Base-by-base conservation (phyloP, 163 green algal genomes). In the Scenedesmus sp. region DNA sequence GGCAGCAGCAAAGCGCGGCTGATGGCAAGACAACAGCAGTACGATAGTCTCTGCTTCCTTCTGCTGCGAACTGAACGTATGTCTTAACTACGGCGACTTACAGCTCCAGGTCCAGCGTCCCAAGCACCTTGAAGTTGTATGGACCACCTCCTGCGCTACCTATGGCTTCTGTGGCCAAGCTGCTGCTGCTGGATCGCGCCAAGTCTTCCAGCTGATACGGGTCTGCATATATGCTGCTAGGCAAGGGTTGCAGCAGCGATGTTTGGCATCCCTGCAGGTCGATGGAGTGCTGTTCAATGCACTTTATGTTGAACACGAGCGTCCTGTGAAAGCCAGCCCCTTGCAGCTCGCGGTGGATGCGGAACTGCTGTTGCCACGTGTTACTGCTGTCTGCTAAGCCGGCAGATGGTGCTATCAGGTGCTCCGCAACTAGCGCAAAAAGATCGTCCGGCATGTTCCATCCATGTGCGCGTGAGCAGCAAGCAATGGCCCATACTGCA, bases 221-320 rank as follows among this genome's bases (percentile, higher is more conserved):
- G 85, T 89, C 85, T 46, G 85, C 85, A 89, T 56, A 89, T 24
- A 89, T 37, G 85, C 85, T 82, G 85, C 59, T 82, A 6, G 85
- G 85, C 65, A 89, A 30, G 22, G 22, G 68, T 37, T 89, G 85
- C 30, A 89, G 65, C 85, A 89, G n/a, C 30, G 65, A 42, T 3
- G 72, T 22, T 18, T 26, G 30, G 35, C 85, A 89, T 1, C 16
- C 83, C 24, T 61, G 40, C 10, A 65, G 42, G 12, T 46, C n/a
- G 30, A 6, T 16, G 24, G 0, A 10, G 3, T 22, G 46, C 7
- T 7, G 0, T 65, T 3, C 20, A n/a, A 15, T 22, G 42, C n/a
- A n/a, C 12, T 82, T 26, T 4, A 89, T 0, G 3, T 51, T 33
- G 20, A 72, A 49, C 20, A n/a, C 9, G 5, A 89, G 30, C 2